Evolutionary conservation across 805 yeast species (phyloP).

Genomic region (Jamesozyma rosinii): DNA sequence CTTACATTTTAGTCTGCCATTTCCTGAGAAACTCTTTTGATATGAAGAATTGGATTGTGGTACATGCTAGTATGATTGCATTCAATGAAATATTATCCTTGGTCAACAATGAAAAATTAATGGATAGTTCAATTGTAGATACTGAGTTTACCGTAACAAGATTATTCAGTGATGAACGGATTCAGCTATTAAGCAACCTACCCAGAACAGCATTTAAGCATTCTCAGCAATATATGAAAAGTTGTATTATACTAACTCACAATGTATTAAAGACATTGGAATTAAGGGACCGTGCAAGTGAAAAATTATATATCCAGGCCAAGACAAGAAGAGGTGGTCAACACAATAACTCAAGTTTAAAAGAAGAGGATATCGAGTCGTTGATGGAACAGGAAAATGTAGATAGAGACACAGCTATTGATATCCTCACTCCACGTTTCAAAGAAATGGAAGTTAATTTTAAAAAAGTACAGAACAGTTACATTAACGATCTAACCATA

Average conservation of each 20-base stretch:
- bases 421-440: constrained; percentile 13
- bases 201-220: constrained; percentile 58
- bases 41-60: constrained; percentile 45
- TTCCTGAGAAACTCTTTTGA: constrained; percentile 34
- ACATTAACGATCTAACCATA: constrained; percentile 44
- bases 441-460: constrained; percentile 16
- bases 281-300: constrained; percentile 38
- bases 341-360: constrained; percentile 12
- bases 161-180: constrained; percentile 56
- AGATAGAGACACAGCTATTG: constrained; percentile 29
- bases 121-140: constrained; percentile 33
- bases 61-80: constrained; percentile 61
- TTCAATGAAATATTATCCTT: constrained; percentile 52
- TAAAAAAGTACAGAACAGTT: constrained; percentile 16
- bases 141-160: constrained; percentile 50
- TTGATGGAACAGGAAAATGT: constrained; percentile 30
- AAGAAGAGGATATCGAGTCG: constrained; percentile 29
- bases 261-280: constrained; percentile 61
- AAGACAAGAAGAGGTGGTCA: constrained; percentile 32
- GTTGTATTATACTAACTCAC: constrained; percentile 56
- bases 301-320: constrained; percentile 37
- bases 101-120: constrained; percentile 31
- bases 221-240: constrained; percentile 52
- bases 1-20: constrained; percentile 42
- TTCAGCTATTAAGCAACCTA: constrained; percentile 46